Conservation (phyloP, 1,139 yeast species). For the Kodamaea suecica region DNA sequence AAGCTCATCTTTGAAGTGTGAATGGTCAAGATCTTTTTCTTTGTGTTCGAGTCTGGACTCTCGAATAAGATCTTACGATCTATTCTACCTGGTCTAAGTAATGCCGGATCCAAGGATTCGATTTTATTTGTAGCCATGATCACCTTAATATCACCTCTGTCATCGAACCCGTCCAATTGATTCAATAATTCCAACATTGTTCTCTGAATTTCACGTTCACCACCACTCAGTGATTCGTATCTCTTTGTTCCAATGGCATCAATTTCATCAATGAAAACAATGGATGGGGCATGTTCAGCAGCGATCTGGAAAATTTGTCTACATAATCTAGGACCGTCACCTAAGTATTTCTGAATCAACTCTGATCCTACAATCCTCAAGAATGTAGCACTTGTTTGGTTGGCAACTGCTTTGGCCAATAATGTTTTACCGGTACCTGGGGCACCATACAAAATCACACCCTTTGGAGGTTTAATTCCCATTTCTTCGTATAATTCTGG, state of each 20-base stretch:
- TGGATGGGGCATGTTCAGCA: constrained; percentile 95
- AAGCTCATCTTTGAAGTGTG: constrained; percentile 95
- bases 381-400: constrained; percentile 95
- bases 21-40: constrained; percentile 87
- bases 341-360: constrained; percentile 91
- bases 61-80: constrained; percentile 96
- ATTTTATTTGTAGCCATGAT: constrained; percentile 98
- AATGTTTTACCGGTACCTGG: constrained; percentile 99
- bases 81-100: constrained; percentile 97
- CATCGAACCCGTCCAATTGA: constrained; percentile 98
- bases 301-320: constrained; percentile 97
- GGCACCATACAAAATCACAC: constrained; percentile 96
- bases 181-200: constrained; percentile 96
- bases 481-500: constrained; percentile 97
- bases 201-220: constrained; percentile 97
- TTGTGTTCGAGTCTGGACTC: constrained; percentile 90
- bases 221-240: constrained; percentile 94
- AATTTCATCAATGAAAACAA: constrained; percentile 97
- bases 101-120: constrained; percentile 94
- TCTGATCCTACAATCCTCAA: constrained; percentile 96
- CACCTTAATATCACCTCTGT: constrained; percentile 96
- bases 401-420: constrained; percentile 97
- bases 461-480: constrained; percentile 99
- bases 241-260: constrained; percentile 99
- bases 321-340: constrained; percentile 95